Evolutionary conservation across 257 asterid genomes (phyloP), one percentile per base, ranked within the genome.

Genomic region (Przewalskia tangutica): DNA sequence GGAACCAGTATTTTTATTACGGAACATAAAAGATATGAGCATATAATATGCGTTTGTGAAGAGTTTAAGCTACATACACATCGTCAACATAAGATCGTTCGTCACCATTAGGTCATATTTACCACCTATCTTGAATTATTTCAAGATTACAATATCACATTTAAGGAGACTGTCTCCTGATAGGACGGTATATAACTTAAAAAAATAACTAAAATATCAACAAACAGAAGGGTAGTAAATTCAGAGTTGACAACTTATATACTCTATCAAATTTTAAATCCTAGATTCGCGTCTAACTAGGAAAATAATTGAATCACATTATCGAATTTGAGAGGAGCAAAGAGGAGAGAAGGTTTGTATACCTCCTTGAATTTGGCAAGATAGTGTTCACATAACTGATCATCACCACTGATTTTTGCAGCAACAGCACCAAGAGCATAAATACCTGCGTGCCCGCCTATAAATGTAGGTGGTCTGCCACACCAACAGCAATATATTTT

Each of bases 361-460:
- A 92, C 97, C 92, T 91, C 85, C 60, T 85, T 84, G 86, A 93
- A 89, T 82, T 83, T 85, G 51, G 89, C 85, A 23, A 91, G 23
- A 73, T 87, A 93, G 16, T 82, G 89, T 17, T 84, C 88, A 81
- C 85, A 88, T 71, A 89, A 81, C 67, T 60, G 86, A 27, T 90
- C 86, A 79, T 93, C 91, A 44, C 90, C 92, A 64, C 10, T 73
- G 70, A 82, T 93, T 85, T 87, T 89, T 51, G 97, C 92, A 71
- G 87, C 96, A 56, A 93, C 95, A 1, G 97, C 96, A 81, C 97
- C 97, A 79, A 94, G 94, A 71, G 97, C 97, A 65, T 70, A 93
- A 14, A 91, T 91, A 59, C 98, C 97, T 4, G 95, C 93, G 53
- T 82, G 85, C 40, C 98, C 97, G 2, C 92, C 88, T 7, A 92